Evolutionary conservation across 208 protist genomes (phyloP), one percentile per base, ranked within the genome.

Genomic region (Novymonas esmeraldas): DNA sequence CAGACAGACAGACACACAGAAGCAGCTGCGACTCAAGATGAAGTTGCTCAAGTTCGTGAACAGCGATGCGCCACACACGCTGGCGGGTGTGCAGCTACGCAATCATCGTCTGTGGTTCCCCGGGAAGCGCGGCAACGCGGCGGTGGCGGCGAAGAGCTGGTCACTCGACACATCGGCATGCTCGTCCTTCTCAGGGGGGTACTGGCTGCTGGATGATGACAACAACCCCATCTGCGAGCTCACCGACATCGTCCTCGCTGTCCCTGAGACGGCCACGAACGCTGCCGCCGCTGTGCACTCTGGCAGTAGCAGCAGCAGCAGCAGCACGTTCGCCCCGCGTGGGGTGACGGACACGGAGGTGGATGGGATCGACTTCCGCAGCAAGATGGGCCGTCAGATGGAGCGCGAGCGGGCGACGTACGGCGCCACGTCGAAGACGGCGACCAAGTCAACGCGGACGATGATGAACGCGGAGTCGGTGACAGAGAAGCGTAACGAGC

Each of bases 21-120:
- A 6, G 28, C 20, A 52, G 0, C n/a, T 1, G 55, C 6, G 24
- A 31, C 13, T 3, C 20, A 29, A 28, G 46, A 90, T 94, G 88
- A 90, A 90, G 63, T 69, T 94, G 9, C 46, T 94, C 16, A 91
- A 91, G 55, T 94, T 94, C 64, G 50, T 91, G 45, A 87, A 86
- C 55, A 79, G 84, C 74, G 88, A 94, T 60, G 84, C 84, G 14
- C 88, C 88, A 38, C 76, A 79, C 68, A 89, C 83, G 41, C 50
- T 81, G 22, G 64, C 71, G 6, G 74, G 65, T 52, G 74, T 70
- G 16, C 64, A 87, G 44, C 77, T 87, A n/a, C 78, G 59, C 20
- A 54, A 67, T 42, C 64, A 68, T 28, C 64, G 64, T 13, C 73
- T 87, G n/a, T 64, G 34, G 24, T 76, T 83, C 55, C 66, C 66